Conservation (phyloP, 1,284 basidiomycete species). For the Butyriboletus appendiculatus region DNA sequence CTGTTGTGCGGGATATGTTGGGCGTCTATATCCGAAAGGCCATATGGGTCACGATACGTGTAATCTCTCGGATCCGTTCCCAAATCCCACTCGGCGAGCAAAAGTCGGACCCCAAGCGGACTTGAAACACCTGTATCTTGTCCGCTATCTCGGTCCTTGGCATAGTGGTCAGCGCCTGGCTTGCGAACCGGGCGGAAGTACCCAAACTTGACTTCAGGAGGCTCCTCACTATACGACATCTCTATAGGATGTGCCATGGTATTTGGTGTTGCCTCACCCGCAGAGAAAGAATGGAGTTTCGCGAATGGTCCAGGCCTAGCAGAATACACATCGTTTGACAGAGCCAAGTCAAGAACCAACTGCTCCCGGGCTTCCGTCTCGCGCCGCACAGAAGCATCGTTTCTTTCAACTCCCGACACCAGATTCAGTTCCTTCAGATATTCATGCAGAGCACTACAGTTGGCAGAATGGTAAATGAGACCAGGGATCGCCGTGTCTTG, state of each 20-base stretch:
- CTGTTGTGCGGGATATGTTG: conserved; percentile 19
- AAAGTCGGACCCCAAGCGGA: conserved; percentile 56
- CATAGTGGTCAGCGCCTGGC: conserved; percentile 31
- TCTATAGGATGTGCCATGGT: conserved; percentile 49
- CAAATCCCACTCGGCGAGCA: conserved; percentile 67
- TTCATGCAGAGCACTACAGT: conserved; percentile 39
- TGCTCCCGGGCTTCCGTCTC: conserved; percentile 60
- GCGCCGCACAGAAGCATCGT: conserved; percentile 42
- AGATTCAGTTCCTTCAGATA: conserved; percentile 44
- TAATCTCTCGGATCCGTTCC: conserved; percentile 53
- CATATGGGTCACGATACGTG: conserved; percentile 57
- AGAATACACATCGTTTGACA: conserved; percentile 61
- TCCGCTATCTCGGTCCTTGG: conserved; percentile 15
- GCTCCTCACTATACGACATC: conserved; percentile 54
- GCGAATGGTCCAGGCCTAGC: conserved; percentile 38
- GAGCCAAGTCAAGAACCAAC: conserved; percentile 59
- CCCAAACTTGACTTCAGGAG: conserved; percentile 57
- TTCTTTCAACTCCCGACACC: conserved; percentile 37
- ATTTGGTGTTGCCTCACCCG: conserved; percentile 42
- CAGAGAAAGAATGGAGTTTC: conserved; percentile 21
- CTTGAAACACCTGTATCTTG: conserved; percentile 24
- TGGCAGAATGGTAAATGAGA: conserved; percentile 39
- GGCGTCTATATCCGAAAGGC: conserved; percentile 31
- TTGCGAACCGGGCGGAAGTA: conserved; percentile 53
- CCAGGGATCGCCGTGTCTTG: conserved; percentile 44